Evolutionary conservation across 2,329 filamentous ascomycete genomes (phyloP).

Genomic region (Beauveria medogensis): DNA sequence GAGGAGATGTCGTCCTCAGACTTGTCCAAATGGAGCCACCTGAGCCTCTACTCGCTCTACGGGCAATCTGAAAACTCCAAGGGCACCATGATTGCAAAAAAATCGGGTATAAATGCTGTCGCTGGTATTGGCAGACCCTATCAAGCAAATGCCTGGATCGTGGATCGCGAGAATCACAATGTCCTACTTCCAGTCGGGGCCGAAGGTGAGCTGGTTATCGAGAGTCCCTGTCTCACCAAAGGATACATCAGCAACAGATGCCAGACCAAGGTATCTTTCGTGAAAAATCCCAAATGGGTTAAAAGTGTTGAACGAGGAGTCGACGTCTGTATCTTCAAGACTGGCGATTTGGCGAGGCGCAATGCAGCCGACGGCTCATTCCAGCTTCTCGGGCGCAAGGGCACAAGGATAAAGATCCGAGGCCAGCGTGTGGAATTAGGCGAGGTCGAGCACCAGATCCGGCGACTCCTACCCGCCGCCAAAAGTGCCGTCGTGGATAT

Average conservation of each 20-base stretch:
- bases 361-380: not conserved
- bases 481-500: not conserved
- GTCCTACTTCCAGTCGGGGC: not conserved
- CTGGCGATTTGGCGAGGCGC: not conserved
- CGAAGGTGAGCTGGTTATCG: not conserved
- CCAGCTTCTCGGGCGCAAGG: constrained; percentile 2
- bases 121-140: not conserved
- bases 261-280: not conserved
- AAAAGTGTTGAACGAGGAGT: not conserved
- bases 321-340: not conserved
- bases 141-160: constrained; percentile 2
- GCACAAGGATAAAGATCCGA: not conserved
- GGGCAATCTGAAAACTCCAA: constrained; percentile 2
- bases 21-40: not conserved
- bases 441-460: not conserved
- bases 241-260: not conserved
- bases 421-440: constrained; percentile 1
- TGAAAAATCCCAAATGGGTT: not conserved
- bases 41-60: constrained; percentile 3
- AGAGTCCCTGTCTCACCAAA: not conserved
- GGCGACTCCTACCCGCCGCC: not conserved
- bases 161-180: not conserved
- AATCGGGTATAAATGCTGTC: not conserved
- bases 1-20: not conserved
- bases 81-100: not conserved